Base-by-base conservation (phyloP, 495 filamentous ascomycete genomes). In the Aspergillus wentii region DNA sequence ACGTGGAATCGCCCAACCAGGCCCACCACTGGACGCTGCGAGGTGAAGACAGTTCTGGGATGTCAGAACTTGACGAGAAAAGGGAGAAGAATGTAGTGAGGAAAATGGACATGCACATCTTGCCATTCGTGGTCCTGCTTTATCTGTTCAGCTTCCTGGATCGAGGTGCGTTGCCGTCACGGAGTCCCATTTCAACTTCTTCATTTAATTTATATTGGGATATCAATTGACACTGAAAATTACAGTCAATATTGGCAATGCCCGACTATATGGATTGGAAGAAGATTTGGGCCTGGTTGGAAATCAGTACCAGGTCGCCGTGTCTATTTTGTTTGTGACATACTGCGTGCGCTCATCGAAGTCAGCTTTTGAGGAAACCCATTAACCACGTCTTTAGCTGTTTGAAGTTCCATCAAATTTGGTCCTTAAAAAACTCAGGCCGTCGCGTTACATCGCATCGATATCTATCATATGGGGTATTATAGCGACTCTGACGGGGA, bases 211-310 rank as follows among this genome's bases (percentile, higher is more conserved):
- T n/a, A n/a, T n/a, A n/a, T n/a, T n/a, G n/a, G n/a, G n/a, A n/a
- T n/a, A n/a, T n/a, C n/a, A n/a, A n/a, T n/a, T n/a, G n/a, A n/a
- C n/a, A n/a, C n/a, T n/a, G n/a, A n/a, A 20, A 26, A 25, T 30
- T 74, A 66, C 45, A 66, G 83, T 88, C 16, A 88, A 88, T 50
- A 89, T 91, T 43, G 85, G 84, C 39, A 87, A 86, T 62, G 81
- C 83, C 8, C 66, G 80, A 7, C 61, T 89, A 18, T 88, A 86
- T 46, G 66, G 68, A 6, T 38, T 90, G 34, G 82, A 86, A 60
- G 63, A 73, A 34, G 85, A 88, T 42, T 66, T 90, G 6, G 64
- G 71, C 1, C 53, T 86, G 30, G 54, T 62, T 5, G 72, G 74
- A 11, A 71, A 82, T 37, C 75, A 86, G 54, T 88, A 81, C 56